These are phyloP conservation scores for Epichloe brachyelytri DNA, from an alignment of 2,329 filamentous ascomycete genomes.

Conservation along the genomic window DNA sequence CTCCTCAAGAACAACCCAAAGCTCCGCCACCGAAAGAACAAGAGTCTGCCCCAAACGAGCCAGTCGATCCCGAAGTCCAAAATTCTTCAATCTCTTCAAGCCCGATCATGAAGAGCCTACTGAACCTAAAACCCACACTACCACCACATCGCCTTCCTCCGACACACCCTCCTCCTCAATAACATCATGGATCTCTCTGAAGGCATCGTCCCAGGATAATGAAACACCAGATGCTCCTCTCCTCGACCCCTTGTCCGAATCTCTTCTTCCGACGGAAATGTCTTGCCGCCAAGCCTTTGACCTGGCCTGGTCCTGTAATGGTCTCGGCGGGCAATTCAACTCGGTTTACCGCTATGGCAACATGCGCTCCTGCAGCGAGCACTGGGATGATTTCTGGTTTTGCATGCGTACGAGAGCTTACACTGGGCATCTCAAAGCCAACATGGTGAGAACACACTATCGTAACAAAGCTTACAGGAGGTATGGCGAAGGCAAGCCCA, in stretches of 20 bases:
- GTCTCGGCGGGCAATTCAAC: slow-evolving; percentile 80
- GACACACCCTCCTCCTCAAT: slow-evolving; percentile 19
- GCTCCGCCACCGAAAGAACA: slow-evolving; percentile 11
- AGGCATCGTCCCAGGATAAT: slow-evolving; percentile 16
- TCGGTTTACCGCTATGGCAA: slow-evolving; percentile 79
- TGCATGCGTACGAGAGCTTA: slow-evolving; percentile 77
- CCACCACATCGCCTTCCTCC: slow-evolving; percentile 15
- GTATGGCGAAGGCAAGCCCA: slow-evolving; percentile 49
- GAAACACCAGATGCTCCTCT: slow-evolving; percentile 13
- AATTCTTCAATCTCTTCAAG: slow-evolving; percentile 37
- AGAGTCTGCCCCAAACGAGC: slow-evolving; percentile 14
- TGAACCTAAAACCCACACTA: slow-evolving; percentile 9
- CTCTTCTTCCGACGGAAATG: slow-evolving; percentile 68
- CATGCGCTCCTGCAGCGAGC: slow-evolving; percentile 64
- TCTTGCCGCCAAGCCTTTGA: slow-evolving; percentile 87
- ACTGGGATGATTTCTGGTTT: slow-evolving; percentile 94
- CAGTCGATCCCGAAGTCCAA: slow-evolving; percentile 37
- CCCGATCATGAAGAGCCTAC: slow-evolving; percentile 13
- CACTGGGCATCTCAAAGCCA: slow-evolving; percentile 44
- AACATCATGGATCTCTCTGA: slow-evolving; percentile 23
- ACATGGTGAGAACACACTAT: slow-evolving; percentile 54
- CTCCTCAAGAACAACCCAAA: slow-evolving; percentile 10
- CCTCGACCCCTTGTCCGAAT: slow-evolving; percentile 43
- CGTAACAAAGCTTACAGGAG: slow-evolving; percentile 50
- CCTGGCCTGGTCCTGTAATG: slow-evolving; percentile 86